Base-by-base conservation (phyloP, 2,329 filamentous ascomycete genomes). In the Leptographium procerum region DNA sequence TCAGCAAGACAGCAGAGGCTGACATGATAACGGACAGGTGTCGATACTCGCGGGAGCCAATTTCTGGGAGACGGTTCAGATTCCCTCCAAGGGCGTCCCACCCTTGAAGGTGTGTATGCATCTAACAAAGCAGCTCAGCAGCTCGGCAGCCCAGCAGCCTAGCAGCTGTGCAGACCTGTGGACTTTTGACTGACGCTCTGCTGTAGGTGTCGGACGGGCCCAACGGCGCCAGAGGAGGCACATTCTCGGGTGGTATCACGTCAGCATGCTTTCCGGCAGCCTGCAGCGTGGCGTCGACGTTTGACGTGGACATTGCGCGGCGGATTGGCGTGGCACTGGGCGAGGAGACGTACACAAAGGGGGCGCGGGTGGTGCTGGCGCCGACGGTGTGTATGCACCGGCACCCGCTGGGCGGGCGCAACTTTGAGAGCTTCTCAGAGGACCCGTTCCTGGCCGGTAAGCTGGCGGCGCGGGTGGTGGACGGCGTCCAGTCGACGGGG, bases 341-440 rank as follows among this genome's bases (percentile, higher is more conserved):
- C 14, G 76, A 84, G 13, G 89, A 94, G 70, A 77, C 80, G 26
- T 86, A 83, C 24, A 62, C 59, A 52, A 63, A 45, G 22, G 65
- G 87, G 87, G 29, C 85, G 88, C 65, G 87, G 86, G 13, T 85
- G 86, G 75, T 91, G 5, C 77, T 92, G 11, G 88, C 86, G 0
- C 88, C 88, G 1, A 91, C 88, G 1, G 84, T 91, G 29, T 91
- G 89, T 72, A 86, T 90, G 75, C 89, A 94, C 66, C 82, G 89
- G 16, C 88, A 88, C 55, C 89, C 89, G 0, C 77, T 94, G 0
- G 89, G 89, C 26, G 89, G 89, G 19, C 81, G 89, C 60, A 91
- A 91, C 63, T 95, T 94, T 64, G 89, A 95, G 71, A 91, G 88
- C 0, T 94, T 90, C 69, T 89, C 87, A 0, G 89, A 94, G 69